Evolutionary conservation across 305 asterid species (phyloP), one percentile per base, ranked within the genome.

Genomic region (Andrographis paniculata): DNA sequence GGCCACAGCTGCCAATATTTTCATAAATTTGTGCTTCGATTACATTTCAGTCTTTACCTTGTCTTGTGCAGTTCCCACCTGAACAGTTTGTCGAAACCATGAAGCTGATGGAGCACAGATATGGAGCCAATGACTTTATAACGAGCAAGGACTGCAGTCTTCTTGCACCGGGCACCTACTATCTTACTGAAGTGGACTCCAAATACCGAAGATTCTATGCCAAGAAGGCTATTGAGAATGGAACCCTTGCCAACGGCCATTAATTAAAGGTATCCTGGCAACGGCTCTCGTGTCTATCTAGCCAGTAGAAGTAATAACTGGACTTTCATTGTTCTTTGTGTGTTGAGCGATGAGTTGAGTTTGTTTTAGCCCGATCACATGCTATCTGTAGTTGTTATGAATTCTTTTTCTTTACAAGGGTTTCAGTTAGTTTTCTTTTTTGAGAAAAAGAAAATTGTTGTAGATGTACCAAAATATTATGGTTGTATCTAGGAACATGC

Each of bases 41-140:
- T 2, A 3, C 42, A 7, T 13, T 13, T 7, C 38, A 33, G 2
- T 33, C 14, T 33, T 33, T 24, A 31, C 21, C 3, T 41, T 51
- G 1, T 55, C 24, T n/a, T 11, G n/a, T 48, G 71, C 94, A 91
- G 98, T 65, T 72, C 43, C 67, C 77, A 27, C 99, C 99, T 0
- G 94, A 80, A 59, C 79, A 91, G 67, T 91, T 91, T 12, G 80
- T 77, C 45, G 86, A 83, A 38, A 66, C 56, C 14, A 73, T 91
- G 99, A 72, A 87, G 65, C 49, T 91, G 55, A 91, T 91, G 99
- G 95, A 91, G 93, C 89, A 83, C 48, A 83, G 96, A 53, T 91
- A 91, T 40, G 99, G 99, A 28, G 86, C 75, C 53, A 91, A 91
- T 61, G 93, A 78, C 75, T 80, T 77, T 3, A 68, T 77, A 43